These are phyloP conservation scores for Nigrospora oryzae DNA, from an alignment of 2,329 filamentous ascomycete genomes.

Conservation along the genomic window DNA sequence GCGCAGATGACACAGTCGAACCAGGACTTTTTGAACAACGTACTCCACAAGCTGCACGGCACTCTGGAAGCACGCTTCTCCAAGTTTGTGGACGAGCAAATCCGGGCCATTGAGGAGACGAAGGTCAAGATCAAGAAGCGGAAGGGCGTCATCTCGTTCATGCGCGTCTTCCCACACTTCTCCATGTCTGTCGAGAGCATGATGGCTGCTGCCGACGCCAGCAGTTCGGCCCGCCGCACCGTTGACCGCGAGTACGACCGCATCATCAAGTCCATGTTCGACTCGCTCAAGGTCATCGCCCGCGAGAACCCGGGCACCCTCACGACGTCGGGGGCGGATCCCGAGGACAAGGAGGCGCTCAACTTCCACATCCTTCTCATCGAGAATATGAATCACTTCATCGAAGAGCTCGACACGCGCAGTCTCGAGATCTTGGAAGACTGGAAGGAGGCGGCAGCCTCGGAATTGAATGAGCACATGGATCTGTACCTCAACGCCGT, in stretches of 20 bases:
- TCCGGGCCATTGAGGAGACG: conserved; percentile 92
- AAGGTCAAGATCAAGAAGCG: conserved; percentile 99
- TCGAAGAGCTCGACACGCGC: conserved; percentile 78
- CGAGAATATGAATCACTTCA: conserved; percentile 97
- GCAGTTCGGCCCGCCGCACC: conserved; percentile 60
- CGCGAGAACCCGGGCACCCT: conserved; percentile 52
- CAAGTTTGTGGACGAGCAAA: conserved; percentile 89
- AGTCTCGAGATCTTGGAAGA: conserved; percentile 69
- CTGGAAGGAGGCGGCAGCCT: conserved; percentile 70
- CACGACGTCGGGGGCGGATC: conserved; percentile 37
- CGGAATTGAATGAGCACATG: conserved; percentile 82
- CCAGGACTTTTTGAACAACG: conserved; percentile 79
- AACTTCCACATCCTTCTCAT: conserved; percentile 97
- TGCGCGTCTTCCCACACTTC: conserved; percentile 87
- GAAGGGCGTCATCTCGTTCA: conserved; percentile 92
- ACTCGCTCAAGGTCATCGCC: conserved; percentile 91
- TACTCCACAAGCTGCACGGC: conserved; percentile 72
- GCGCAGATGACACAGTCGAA: conserved; percentile 78
- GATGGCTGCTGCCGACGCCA: conserved; percentile 50
- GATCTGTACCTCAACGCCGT: conserved; percentile 79
- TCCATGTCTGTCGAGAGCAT: conserved; percentile 77
- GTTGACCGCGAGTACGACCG: conserved; percentile 83
- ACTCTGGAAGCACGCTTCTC: conserved; percentile 68
- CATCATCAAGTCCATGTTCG: conserved; percentile 93
- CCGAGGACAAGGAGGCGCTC: conserved; percentile 90